Evolutionary conservation across 2,329 filamentous ascomycete genomes (phyloP).

Genomic region (Didymella pomorum): DNA sequence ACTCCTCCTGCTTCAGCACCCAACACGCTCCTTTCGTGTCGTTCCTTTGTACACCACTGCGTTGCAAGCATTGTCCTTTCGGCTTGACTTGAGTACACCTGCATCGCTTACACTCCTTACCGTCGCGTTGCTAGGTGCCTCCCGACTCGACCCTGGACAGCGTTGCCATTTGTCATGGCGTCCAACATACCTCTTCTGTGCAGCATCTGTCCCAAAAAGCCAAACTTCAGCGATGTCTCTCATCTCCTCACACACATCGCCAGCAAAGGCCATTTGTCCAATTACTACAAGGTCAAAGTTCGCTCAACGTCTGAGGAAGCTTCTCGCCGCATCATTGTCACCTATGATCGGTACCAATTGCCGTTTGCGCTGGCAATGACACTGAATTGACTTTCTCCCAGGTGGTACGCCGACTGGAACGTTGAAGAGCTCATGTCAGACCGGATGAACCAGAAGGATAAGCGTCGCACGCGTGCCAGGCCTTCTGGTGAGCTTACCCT

Average conservation of each 20-base stretch:
- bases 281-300: slow-evolving; percentile 83
- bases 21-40: slow-evolving; percentile 50
- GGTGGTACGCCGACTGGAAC: slow-evolving; percentile 76
- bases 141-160: neutral
- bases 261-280: slow-evolving; percentile 89
- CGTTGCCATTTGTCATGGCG: slow-evolving; percentile 52
- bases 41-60: slow-evolving; percentile 34
- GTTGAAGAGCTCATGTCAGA: slow-evolving; percentile 79
- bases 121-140: slow-evolving; percentile 5
- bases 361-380: neutral
- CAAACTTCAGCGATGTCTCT: slow-evolving; percentile 86
- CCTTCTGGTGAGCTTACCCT: slow-evolving; percentile 37
- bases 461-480: slow-evolving; percentile 62
- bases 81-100: slow-evolving; percentile 30
- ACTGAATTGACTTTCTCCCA: neutral
- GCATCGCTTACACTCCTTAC: slow-evolving; percentile 39
- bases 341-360: slow-evolving; percentile 66
- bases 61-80: slow-evolving; percentile 41
- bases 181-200: slow-evolving; percentile 74
- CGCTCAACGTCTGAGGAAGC: slow-evolving; percentile 71
- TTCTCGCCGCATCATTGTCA: slow-evolving; percentile 68
- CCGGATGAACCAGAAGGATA: slow-evolving; percentile 78
- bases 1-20: slow-evolving; percentile 44
- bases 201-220: slow-evolving; percentile 80
- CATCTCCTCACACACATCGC: slow-evolving; percentile 91